Evolutionary conservation across 306 rosid species (phyloP).

Genomic region (Psophocarpus tetragonolobus): DNA sequence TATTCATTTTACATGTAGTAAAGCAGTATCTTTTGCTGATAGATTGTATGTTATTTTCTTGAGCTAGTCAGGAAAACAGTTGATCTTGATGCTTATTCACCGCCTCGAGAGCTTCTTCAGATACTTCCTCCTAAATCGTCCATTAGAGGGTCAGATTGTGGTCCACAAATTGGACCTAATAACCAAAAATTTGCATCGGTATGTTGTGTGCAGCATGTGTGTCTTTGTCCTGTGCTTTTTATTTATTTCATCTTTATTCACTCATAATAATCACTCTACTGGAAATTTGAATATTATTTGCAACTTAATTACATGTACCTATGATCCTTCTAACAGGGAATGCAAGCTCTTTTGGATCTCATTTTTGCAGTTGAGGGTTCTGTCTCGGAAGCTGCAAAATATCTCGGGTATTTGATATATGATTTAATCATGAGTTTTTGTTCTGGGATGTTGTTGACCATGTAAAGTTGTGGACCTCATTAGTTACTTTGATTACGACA

Average conservation of each 20-base stretch:
- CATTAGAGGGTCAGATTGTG: conserved; percentile 70
- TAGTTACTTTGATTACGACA: neutral
- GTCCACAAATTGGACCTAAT: conserved; percentile 83
- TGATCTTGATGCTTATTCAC: conserved; percentile 66
- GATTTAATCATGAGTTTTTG: neutral
- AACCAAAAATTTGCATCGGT: conserved; percentile 75
- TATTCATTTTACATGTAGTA: neutral
- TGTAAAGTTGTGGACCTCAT: neutral
- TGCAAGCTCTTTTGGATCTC: conserved; percentile 93
- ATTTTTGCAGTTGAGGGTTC: conserved; percentile 81
- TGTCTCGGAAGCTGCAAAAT: conserved; percentile 78
- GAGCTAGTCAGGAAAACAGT: conserved; percentile 68
- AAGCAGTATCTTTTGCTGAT: conserved; percentile 31
- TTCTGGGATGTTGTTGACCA: neutral
- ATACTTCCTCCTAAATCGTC: conserved; percentile 83
- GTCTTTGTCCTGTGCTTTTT: neutral
- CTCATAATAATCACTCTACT: neutral
- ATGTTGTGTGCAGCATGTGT: neutral
- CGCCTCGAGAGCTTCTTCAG: conserved; percentile 78
- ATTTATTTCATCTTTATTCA: conserved; percentile 6
- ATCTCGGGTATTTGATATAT: conserved; percentile 66
- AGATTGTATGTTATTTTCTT: conserved; percentile 27
- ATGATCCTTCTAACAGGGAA: conserved; percentile 58
- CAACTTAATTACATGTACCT: conserved; percentile 6
- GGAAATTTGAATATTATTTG: conserved; percentile 2